Evolutionary conservation across 2,329 filamentous ascomycete genomes (phyloP), one percentile per base, ranked within the genome.

Genomic region (Trichoderma sp.): DNA sequence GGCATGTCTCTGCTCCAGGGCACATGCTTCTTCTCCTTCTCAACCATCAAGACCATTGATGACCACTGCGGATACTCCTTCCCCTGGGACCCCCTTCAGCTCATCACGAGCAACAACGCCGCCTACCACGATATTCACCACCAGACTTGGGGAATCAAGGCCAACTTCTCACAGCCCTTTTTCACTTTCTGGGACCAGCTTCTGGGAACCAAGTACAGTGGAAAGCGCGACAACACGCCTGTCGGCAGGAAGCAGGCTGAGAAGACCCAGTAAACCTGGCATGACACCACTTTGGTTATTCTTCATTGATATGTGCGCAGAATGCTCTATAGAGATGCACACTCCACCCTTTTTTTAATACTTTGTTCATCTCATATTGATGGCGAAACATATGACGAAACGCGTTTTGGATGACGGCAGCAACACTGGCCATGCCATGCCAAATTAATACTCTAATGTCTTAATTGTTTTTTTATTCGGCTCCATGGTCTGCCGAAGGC

Each of bases 81-180:
- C 77, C 97, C 97, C 1, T 98, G 93, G 91, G 97, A 99, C 83
- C 96, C 96, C 2, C 88, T 98, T 72, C 95, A 98, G 88, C 92
- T 93, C 82, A 89, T 98, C 77, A 97, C 95, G 62, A 93, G 93
- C 83, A 98, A 99, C 88, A 98, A 98, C 80, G 96, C 97, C 31
- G 93, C 92, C 45, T 99, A 98, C 85, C 97, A 99, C 82, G 97
- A 99, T 82, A 96, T 99, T 76, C 97, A 99, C 85, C 97, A 99
- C 86, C 97, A 99, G 85, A 97, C 94, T 85, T 98, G 96, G 95
- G 97, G 97, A 75, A 98, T 99, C 89, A 99, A 98, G 89, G 94
- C 93, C 78, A 97, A 97, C 85, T 97, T 95, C 84, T 93, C 92
- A 6, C 94, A 97, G 84, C 94, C 94, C 3, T 97, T 95, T 86